Evolutionary conservation across 495 filamentous ascomycete genomes (phyloP).

Genomic region (Tuber melanosporum): DNA sequence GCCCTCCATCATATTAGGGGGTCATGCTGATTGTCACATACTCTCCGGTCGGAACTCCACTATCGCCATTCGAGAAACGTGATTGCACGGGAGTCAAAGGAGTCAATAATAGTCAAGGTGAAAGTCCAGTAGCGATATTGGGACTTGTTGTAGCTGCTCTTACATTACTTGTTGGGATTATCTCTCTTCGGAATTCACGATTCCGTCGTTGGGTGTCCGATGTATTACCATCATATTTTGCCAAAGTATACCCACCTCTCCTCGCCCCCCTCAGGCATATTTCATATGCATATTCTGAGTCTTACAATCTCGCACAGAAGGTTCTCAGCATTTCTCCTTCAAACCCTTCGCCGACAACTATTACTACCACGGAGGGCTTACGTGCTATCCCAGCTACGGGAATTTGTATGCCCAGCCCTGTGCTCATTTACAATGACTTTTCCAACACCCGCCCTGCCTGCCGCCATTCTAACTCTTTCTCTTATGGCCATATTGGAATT

Average conservation of each 20-base stretch:
- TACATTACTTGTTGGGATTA: too few relatives aligned
- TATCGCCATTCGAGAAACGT: too few relatives aligned
- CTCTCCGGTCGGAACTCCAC: too few relatives aligned
- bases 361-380: neutral
- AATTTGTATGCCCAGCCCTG: neutral
- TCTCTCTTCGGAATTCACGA: too few relatives aligned
- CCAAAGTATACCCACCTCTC: neutral
- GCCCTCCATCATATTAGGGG: too few relatives aligned
- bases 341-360: neutral
- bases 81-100: too few relatives aligned
- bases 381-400: neutral
- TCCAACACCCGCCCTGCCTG: neutral
- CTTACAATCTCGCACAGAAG: neutral
- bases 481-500: neutral
- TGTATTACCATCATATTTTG: neutral
- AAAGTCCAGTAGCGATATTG: too few relatives aligned
- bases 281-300: neutral
- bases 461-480: neutral
- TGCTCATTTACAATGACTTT: neutral
- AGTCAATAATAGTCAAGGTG: too few relatives aligned
- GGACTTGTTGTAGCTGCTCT: too few relatives aligned
- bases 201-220: too few relatives aligned
- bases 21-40: too few relatives aligned
- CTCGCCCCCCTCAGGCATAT: neutral
- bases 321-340: neutral